A percentile compares a stretch with the other conserved stretches of the same genome.
Evolutionary conservation across 2,329 filamentous ascomycete genomes (phyloP).

Genomic region (Diaporthe aspalathi): DNA sequence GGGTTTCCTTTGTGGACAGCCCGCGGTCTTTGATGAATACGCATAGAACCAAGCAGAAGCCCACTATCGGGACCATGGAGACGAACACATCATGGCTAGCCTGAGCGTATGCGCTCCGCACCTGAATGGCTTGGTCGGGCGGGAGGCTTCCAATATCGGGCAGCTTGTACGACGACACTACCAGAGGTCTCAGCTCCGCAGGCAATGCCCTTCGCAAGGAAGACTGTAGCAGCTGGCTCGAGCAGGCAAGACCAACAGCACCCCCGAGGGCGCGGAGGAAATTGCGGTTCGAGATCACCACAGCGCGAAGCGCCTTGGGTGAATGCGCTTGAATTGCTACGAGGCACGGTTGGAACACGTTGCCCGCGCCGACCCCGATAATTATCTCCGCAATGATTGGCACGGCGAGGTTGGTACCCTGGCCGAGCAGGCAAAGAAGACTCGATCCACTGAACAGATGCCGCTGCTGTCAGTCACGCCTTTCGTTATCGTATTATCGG

Average conservation of each 20-base stretch:
- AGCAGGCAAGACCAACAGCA: slow-evolving; percentile 47
- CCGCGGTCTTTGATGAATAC: slow-evolving; percentile 26
- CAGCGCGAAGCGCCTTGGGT: slow-evolving; percentile 50
- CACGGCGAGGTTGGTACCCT: slow-evolving; percentile 43
- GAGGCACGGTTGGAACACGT: slow-evolving; percentile 51
- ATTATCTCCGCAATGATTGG: slow-evolving; percentile 49
- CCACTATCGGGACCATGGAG: slow-evolving; percentile 16
- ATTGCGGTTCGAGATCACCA: slow-evolving; percentile 53
- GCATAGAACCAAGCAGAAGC: slow-evolving; percentile 13
- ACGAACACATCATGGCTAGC: slow-evolving; percentile 20
- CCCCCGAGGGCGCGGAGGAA: slow-evolving; percentile 53
- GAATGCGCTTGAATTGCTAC: slow-evolving; percentile 53
- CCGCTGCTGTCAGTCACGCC: not conserved
- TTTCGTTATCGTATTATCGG: not conserved
- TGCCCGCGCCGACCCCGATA: slow-evolving; percentile 50
- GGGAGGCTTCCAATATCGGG: not conserved
- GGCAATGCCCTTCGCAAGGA: slow-evolving; percentile 10
- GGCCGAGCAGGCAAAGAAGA: slow-evolving; percentile 45
- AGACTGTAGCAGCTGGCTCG: slow-evolving; percentile 27
- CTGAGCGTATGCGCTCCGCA: slow-evolving; percentile 20
- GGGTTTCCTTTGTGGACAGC: not conserved
- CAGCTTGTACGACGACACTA: not conserved
- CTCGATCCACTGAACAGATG: slow-evolving; percentile 49
- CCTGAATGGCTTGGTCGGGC: not conserved
- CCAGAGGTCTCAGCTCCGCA: not conserved